Base-by-base conservation (phyloP, 2,329 filamentous ascomycete species). In the Cladophialophora psammophila region DNA sequence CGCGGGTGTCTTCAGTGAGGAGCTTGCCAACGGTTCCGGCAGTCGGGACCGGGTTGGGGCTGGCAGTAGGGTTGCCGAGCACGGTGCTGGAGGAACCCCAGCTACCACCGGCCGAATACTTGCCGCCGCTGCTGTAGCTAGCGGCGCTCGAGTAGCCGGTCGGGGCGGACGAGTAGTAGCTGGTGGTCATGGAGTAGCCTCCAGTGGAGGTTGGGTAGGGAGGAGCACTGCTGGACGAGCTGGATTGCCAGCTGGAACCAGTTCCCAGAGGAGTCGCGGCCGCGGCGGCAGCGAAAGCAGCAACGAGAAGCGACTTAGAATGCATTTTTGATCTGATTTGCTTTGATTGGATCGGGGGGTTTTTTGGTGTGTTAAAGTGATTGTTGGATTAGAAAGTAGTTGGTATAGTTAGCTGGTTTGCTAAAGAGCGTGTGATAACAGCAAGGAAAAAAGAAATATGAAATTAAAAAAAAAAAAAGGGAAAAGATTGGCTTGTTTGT, bases 351-450 rank as follows among this genome's bases (percentile, higher is more conserved):
- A 55, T 36, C 32, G 32, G 7, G 48, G 52, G 26, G n/a, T n/a
- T n/a, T 40, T 58, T 58, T 20, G 53, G 12, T 2, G 26, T 26
- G 26, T 26, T 26, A 26, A 26, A 26, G 26, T 26, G 26, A 26
- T 26, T 26, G 26, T 26, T 26, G 36, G 36, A 57, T 38, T 64
- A 48, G 40, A 18, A 20, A 59, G 36, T 58, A 60, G 60, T 52
- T 57, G 20, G 45, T 42, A 52, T 35, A 15, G 40, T n/a, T 35
- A n/a, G 56, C 10, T 60, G 12, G 48, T 60, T 38, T 26, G 64
- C 63, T 62, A 72, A 65, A 66, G 70, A 72, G 53, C 58, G 70
- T 72, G 70, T 65, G 66, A 59, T 63, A 70, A 72, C 68, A 54
- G 57, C 52, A 63, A 56, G 53, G 57, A 69, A 69, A 63, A 26